Evolutionary conservation across 257 asterid genomes (phyloP), one percentile per base, ranked within the genome.

Genomic region (Mentha longifolia): DNA sequence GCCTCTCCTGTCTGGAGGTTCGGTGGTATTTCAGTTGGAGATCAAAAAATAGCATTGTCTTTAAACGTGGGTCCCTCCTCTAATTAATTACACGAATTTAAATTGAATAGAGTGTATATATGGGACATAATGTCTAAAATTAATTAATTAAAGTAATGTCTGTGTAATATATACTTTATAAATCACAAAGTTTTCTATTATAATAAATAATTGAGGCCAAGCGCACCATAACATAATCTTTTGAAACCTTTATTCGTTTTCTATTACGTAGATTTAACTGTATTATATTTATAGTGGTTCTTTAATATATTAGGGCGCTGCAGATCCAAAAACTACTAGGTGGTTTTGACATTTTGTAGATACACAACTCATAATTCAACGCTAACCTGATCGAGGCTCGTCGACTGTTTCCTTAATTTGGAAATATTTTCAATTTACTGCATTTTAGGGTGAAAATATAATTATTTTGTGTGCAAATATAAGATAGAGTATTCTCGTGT

Each of bases 91-190:
- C n/a, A n/a, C n/a, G n/a, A n/a, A n/a, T n/a, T n/a, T n/a, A n/a
- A n/a, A n/a, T n/a, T n/a, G n/a, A n/a, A n/a, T n/a, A n/a, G n/a
- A n/a, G n/a, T n/a, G n/a, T n/a, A n/a, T n/a, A n/a, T n/a, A n/a
- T n/a, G n/a, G n/a, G n/a, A n/a, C n/a, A n/a, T n/a, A n/a, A n/a
- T n/a, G n/a, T n/a, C n/a, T n/a, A n/a, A n/a, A n/a, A n/a, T n/a
- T n/a, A n/a, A n/a, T n/a, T n/a, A n/a, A n/a, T n/a, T n/a, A n/a
- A n/a, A n/a, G n/a, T n/a, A n/a, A n/a, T n/a, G n/a, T n/a, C n/a
- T n/a, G n/a, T n/a, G n/a, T n/a, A n/a, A n/a, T 7, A 9, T 49
- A 39, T 35, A 66, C 82, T 70, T 73, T 73, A 14, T 63, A 14
- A 49, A 33, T 49, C 42, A 25, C 46, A 54, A 30, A 58, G 39